These are phyloP conservation scores for Coriaria nepalensis DNA, from an alignment of 306 rosid species.

Conservation along the genomic window DNA sequence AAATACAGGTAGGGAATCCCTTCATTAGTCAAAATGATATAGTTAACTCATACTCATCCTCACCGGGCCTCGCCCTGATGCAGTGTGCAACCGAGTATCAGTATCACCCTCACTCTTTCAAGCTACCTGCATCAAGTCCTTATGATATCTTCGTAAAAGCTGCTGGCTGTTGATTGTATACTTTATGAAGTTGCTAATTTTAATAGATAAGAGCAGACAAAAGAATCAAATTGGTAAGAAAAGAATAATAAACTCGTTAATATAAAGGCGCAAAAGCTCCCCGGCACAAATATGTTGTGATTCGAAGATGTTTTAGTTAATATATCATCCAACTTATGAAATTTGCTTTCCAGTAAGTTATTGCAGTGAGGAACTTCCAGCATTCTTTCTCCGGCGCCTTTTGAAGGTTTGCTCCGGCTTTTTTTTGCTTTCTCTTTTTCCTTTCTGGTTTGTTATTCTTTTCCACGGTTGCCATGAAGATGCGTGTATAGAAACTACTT, in stretches of 20 bases:
- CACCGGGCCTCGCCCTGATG: slow-evolving; percentile 15
- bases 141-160: slow-evolving; percentile 83
- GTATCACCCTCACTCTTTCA: slow-evolving; percentile 34
- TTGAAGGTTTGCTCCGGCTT: background rate
- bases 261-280: no score
- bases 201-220: background rate
- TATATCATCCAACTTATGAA: no score
- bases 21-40: slow-evolving; percentile 16
- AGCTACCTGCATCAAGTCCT: slow-evolving; percentile 78
- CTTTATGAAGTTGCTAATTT: background rate
- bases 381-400: no score
- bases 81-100: slow-evolving; percentile 37
- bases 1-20: slow-evolving; percentile 38
- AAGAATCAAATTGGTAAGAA: no score
- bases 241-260: no score
- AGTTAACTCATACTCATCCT: slow-evolving; percentile 19
- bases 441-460: background rate
- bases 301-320: no score
- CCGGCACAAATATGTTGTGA: no score
- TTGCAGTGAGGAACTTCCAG: no score
- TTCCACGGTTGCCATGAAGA: background rate
- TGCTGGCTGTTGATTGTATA: slow-evolving; percentile 63
- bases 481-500: background rate
- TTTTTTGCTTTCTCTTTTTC: background rate
- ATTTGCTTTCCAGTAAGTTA: no score